Percentiles rank a stretch among this genome's conserved stretches.
phyloP scores from a whole-genome alignment of 306 rosid species.

The Prunus armeniaca region DNA sequence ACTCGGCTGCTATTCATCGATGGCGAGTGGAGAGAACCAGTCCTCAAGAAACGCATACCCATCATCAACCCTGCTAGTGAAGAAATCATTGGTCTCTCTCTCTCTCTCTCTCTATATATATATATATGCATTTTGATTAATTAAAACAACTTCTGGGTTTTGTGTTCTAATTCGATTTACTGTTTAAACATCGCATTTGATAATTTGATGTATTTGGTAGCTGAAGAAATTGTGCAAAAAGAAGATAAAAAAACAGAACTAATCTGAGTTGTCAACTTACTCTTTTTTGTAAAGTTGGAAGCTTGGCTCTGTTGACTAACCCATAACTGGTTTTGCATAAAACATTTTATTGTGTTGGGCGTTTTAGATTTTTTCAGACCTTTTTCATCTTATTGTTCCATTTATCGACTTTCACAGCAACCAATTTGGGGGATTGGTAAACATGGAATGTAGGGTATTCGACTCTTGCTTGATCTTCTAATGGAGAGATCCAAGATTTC shows the following conservation, averaged over 20 bases:
- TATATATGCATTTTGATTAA: neutral
- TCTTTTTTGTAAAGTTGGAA: neutral
- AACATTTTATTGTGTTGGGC: neutral
- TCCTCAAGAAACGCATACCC: constrained; percentile 68
- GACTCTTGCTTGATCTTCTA: neutral
- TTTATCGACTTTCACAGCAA: neutral
- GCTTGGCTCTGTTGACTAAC: neutral
- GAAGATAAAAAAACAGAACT: neutral
- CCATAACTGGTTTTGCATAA: neutral
- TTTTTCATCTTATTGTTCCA: neutral
- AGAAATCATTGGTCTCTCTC: constrained; percentile 46
- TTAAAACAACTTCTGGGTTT: neutral
- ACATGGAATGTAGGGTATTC: neutral
- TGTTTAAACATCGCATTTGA: neutral
- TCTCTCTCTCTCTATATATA: neutral
- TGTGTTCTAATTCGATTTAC: neutral
- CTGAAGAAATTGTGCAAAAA: neutral
- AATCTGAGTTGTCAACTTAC: neutral
- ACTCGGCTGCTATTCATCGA: constrained; percentile 66
- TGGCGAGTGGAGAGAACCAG: constrained; percentile 80
- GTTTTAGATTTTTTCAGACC: neutral
- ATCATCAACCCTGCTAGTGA: constrained; percentile 79
- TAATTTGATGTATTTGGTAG: neutral
- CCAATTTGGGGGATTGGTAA: neutral
- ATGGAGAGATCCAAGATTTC: neutral